Percentiles rank a stretch among this genome's conserved stretches.
Conservation (phyloP, 257 asterid genomes). For the Fraxinus quadrangulata region DNA sequence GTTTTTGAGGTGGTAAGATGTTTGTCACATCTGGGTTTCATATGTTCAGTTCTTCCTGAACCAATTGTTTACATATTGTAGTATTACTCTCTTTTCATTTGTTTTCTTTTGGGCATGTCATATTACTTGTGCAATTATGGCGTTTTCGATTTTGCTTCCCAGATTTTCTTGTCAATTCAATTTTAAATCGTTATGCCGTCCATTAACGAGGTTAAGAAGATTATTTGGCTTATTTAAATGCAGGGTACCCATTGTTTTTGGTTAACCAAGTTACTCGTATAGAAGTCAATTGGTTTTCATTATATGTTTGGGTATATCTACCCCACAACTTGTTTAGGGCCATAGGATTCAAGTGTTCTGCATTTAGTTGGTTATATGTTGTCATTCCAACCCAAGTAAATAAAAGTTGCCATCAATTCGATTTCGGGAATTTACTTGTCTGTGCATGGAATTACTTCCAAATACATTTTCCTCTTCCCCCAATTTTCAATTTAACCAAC, state of each 20-base stretch:
- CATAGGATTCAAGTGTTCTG: no score
- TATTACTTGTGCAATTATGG: background rate
- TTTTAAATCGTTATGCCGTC: background rate
- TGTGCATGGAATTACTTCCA: background rate
- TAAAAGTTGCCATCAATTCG: background rate
- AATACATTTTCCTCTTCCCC: background rate
- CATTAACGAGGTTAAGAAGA: background rate
- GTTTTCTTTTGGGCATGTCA: background rate
- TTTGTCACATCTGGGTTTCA: background rate
- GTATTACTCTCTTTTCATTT: background rate
- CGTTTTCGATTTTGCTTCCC: background rate
- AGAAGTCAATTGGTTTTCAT: no score
- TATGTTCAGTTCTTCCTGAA: background rate
- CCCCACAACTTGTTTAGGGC: no score
- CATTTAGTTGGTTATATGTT: no score
- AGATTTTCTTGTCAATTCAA: background rate
- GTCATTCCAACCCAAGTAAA: no score
- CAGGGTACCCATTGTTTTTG: no score
- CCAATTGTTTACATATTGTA: background rate
- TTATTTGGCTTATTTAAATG: no score
- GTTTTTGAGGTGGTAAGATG: background rate
- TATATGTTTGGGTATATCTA: no score
- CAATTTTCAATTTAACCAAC: conserved; percentile 5
- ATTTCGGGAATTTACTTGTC: background rate
- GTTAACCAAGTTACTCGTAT: no score